Conservation (phyloP, 495 filamentous ascomycete species). For the Neurospora tetraspora region DNA sequence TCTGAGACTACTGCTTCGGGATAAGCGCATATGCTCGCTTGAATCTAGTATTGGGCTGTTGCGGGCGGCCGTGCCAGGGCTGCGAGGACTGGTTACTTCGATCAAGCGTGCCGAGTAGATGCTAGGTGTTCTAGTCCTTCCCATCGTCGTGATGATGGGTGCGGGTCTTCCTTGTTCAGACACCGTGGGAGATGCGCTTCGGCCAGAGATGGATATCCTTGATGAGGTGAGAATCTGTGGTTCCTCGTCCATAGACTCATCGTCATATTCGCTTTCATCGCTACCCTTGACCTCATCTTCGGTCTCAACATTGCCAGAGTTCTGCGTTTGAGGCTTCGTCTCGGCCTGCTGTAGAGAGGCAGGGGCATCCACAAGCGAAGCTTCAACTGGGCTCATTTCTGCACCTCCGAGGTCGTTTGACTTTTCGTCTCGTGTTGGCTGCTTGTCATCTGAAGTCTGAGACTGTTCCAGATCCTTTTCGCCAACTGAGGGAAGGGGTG, state of each 20-base stretch:
- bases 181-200: slow-evolving; percentile 28
- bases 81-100: slow-evolving; percentile 40
- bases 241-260: slow-evolving; percentile 39
- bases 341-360: background rate
- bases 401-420: background rate
- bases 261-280: slow-evolving; percentile 35
- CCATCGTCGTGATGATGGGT: slow-evolving; percentile 28
- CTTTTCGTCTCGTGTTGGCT: background rate
- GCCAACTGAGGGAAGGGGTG: background rate
- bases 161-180: slow-evolving; percentile 30
- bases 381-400: background rate
- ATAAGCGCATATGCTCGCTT: slow-evolving; percentile 25
- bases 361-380: background rate
- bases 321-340: background rate
- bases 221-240: slow-evolving; percentile 45
- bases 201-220: slow-evolving; percentile 42
- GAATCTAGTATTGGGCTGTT: slow-evolving; percentile 29
- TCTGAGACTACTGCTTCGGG: slow-evolving; percentile 26
- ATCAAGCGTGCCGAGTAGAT: slow-evolving; percentile 43
- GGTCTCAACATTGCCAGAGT: background rate
- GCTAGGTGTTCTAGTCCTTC: slow-evolving; percentile 34
- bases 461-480: background rate
- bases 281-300: slow-evolving; percentile 17
- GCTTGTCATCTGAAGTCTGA: background rate
- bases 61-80: slow-evolving; percentile 30